Evolutionary conservation across 1,284 basidiomycete genomes (phyloP), one percentile per base, ranked within the genome.

Genomic region (Anthracocystis panici-leucophaei): DNA sequence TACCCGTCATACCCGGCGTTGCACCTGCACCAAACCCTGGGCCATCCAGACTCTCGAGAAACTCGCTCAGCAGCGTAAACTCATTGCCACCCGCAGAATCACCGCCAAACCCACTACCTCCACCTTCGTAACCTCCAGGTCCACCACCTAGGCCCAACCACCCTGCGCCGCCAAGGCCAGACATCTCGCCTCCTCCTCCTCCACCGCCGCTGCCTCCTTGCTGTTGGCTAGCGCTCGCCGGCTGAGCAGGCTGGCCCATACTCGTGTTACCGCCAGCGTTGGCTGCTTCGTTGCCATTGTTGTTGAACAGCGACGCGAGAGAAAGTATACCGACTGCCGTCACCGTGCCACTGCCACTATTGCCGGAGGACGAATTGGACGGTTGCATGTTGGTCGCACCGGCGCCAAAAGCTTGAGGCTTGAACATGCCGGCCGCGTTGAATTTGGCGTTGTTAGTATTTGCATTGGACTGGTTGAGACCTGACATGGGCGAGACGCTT

Each of bases 121-220:
- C 72, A 8, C 59, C 77, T 56, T 67, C 58, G 52, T 61, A 60
- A 5, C 75, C 68, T 10, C 73, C 74, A 5, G 71, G 57, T 18
- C 70, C 67, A 16, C 82, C 82, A 11, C 82, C 82, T 5, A 84
- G 50, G 2, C 82, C 82, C 6, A 84, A 60, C 76, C 79, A 84
- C 3, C 80, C 79, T 7, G 82, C 82, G 33, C 82, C 78, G 44
- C 79, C 77, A 3, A 84, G 65, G 16, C 67, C 64, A 5, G 65
- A 42, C 44, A 70, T 38, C 42, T 71, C 66, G 21, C 46, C 52
- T 3, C 20, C 66, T 21, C 46, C n/a, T 45, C 23, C 51, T 11
- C 21, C 35, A 8, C 40, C 27, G 25, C 27, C 27, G 25, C 31
- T 56, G 41, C 55, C 48, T 20, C 29, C 48, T 10, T 57, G 46